These are phyloP conservation scores for Pyrenochaeta sp. DNA, from an alignment of 2,329 filamentous ascomycete genomes.

Conservation along the genomic window DNA sequence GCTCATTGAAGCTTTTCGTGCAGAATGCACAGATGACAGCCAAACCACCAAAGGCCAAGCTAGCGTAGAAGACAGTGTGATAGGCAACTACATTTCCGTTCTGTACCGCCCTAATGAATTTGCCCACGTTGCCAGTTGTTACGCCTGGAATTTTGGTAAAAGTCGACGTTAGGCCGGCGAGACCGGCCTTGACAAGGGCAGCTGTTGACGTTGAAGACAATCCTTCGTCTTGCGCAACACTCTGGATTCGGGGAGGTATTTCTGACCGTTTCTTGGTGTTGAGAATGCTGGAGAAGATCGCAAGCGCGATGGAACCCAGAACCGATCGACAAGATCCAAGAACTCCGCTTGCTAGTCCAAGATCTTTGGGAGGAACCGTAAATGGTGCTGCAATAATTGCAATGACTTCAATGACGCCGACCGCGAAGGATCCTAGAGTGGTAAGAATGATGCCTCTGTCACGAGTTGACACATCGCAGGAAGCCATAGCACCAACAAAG, in stretches of 20 bases:
- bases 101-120: slow-evolving; percentile 15
- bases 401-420: slow-evolving; percentile 55
- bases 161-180: slow-evolving; percentile 10
- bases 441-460: slow-evolving; percentile 14
- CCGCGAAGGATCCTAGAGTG: slow-evolving; percentile 45
- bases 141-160: slow-evolving; percentile 21
- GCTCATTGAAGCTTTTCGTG: slow-evolving; percentile 18
- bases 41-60: slow-evolving; percentile 23
- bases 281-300: slow-evolving; percentile 21
- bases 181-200: slow-evolving; percentile 16
- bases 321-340: slow-evolving; percentile 18
- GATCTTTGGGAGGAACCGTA: slow-evolving; percentile 20
- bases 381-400: slow-evolving; percentile 25
- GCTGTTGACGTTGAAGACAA: slow-evolving; percentile 8
- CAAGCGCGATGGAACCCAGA: slow-evolving; percentile 21
- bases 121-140: slow-evolving; percentile 6
- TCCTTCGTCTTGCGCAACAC: slow-evolving; percentile 11
- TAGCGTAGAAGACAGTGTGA: slow-evolving; percentile 24
- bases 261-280: slow-evolving; percentile 17
- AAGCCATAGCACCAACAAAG: slow-evolving; percentile 26
- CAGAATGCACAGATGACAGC: slow-evolving; percentile 25
- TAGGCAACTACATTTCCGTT: slow-evolving; percentile 22
- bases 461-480: slow-evolving; percentile 21
- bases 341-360: slow-evolving; percentile 21
- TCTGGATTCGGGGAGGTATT: slow-evolving; percentile 10